phyloP scores from a whole-genome alignment of 352 stramenopile species.

The Pythium folliculosum region DNA sequence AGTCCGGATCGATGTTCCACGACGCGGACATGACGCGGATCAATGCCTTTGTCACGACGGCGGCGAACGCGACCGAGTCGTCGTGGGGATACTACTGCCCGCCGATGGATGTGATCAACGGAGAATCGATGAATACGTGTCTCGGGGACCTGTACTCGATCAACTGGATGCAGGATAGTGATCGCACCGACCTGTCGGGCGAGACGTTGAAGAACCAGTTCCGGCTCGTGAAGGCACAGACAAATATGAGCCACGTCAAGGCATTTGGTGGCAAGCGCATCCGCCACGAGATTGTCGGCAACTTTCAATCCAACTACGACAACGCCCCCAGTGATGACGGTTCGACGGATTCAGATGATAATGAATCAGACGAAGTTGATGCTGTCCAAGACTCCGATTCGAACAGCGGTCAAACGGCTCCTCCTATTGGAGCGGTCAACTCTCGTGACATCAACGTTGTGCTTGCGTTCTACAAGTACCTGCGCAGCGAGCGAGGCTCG shows the following conservation, averaged over 20 bases:
- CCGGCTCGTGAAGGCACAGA: slow-evolving; percentile 66
- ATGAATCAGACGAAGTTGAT: slow-evolving; percentile 18
- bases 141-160: slow-evolving; percentile 90
- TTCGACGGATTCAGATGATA: slow-evolving; percentile 17
- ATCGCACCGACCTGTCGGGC: slow-evolving; percentile 71
- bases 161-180: slow-evolving; percentile 92
- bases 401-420: neutral
- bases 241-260: slow-evolving; percentile 82
- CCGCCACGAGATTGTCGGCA: slow-evolving; percentile 74
- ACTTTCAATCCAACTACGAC: slow-evolving; percentile 85
- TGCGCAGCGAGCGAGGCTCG: slow-evolving; percentile 46
- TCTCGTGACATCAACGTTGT: slow-evolving; percentile 75
- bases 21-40: slow-evolving; percentile 71
- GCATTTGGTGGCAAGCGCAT: slow-evolving; percentile 65
- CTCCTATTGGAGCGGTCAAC: slow-evolving; percentile 40
- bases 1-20: slow-evolving; percentile 91
- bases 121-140: slow-evolving; percentile 72
- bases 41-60: slow-evolving; percentile 89
- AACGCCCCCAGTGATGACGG: slow-evolving; percentile 21
- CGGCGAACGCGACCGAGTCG: slow-evolving; percentile 85
- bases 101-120: slow-evolving; percentile 71
- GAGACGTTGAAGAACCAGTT: slow-evolving; percentile 86
- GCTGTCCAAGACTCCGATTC: slow-evolving; percentile 5
- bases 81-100: slow-evolving; percentile 91
- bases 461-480: slow-evolving; percentile 76